Conservation (phyloP, 352 stramenopile genomes). For the Pythium pectinolyticum region DNA sequence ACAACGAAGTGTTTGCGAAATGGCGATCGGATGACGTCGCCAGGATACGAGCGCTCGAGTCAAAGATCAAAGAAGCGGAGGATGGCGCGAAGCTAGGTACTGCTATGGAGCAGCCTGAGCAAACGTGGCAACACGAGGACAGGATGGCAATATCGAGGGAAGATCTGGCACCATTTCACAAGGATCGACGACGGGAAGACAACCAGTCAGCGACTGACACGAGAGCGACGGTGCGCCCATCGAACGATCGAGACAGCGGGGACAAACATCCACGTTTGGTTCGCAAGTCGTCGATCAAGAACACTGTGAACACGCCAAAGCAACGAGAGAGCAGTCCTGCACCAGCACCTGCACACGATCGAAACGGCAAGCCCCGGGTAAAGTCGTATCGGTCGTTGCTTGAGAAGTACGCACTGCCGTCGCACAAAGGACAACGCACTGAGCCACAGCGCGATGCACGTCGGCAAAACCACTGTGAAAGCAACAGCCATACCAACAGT, state of each 20-base stretch:
- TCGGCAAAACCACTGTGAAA: too few relatives aligned
- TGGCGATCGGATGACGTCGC: conserved; percentile 61
- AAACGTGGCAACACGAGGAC: background rate
- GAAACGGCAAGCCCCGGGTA: conserved; percentile 2
- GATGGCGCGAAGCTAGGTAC: background rate
- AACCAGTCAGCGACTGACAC: background rate
- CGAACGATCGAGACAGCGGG: background rate
- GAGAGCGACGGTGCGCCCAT: background rate
- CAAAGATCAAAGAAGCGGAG: conserved; percentile 10
- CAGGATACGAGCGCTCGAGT: conserved; percentile 45
- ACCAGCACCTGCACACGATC: background rate
- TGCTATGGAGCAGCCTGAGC: background rate
- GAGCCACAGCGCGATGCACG: background rate
- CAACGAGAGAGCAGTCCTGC: background rate
- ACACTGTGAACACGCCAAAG: background rate
- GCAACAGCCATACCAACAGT: background rate
- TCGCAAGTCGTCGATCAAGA: conserved; percentile 13
- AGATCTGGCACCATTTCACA: background rate
- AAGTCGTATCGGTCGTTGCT: conserved; percentile 21
- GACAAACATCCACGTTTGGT: background rate
- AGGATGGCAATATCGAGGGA: background rate
- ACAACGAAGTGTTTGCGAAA: conserved; percentile 62
- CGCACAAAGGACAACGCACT: background rate
- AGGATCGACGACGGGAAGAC: background rate
- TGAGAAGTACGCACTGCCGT: conserved; percentile 15